Conservation (phyloP, 805 yeast species). For the Lipomyces kockii region DNA sequence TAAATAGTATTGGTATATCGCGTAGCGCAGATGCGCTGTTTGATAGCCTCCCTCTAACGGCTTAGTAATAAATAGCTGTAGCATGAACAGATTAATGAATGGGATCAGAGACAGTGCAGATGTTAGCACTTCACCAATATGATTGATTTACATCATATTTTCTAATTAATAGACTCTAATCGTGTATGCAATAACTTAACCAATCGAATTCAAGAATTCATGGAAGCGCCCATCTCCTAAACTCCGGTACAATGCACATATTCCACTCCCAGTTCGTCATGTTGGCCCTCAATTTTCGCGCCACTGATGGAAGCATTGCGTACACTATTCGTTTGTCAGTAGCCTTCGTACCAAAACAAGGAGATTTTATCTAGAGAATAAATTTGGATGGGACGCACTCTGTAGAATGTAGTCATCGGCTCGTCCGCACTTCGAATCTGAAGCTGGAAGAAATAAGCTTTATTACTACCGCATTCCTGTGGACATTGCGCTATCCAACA, state of each 20-base stretch:
- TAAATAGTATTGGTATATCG: too few relatives aligned
- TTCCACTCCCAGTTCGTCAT: background rate
- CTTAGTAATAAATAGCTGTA: background rate
- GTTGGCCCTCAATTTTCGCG: constrained; percentile 72
- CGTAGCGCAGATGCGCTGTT: background rate
- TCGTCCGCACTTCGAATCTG: constrained; percentile 98
- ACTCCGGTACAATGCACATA: background rate
- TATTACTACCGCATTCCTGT: constrained; percentile 82
- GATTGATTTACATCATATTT: background rate
- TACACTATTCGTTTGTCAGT: constrained; percentile 54
- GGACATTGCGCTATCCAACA: constrained; percentile 77
- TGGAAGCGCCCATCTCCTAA: background rate
- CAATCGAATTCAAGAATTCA: background rate
- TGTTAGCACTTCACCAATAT: background rate
- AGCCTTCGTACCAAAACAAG: background rate
- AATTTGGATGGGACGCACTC: constrained; percentile 44
- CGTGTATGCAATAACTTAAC: too few relatives aligned
- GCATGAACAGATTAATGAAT: too few relatives aligned
- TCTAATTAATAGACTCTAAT: background rate
- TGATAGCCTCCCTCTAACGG: background rate
- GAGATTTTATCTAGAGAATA: too few relatives aligned
- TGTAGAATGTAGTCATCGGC: constrained; percentile 98
- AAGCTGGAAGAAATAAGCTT: constrained; percentile 95
- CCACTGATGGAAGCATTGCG: constrained; percentile 93
- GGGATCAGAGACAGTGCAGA: background rate